phyloP scores from a whole-genome alignment of 352 stramenopile genomes.

The Globisporangium okanoganense region DNA sequence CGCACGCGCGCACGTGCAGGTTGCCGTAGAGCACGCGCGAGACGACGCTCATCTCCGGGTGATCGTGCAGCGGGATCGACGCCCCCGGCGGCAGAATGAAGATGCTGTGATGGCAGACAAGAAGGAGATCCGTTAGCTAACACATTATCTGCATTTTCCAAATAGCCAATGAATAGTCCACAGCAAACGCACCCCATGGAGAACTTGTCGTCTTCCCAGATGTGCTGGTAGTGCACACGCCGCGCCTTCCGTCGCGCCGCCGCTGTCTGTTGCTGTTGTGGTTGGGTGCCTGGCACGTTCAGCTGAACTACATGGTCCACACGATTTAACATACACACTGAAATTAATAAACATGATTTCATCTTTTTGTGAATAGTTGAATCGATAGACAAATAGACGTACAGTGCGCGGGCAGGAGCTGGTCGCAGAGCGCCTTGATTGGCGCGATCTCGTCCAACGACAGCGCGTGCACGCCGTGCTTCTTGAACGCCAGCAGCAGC shows the following conservation, averaged over 20 bases:
- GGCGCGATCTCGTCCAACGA: conserved; percentile 49
- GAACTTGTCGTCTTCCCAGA: conserved; percentile 77
- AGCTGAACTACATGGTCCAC: conserved; percentile 39
- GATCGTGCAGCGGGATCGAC: conserved; percentile 76
- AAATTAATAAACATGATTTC: background rate
- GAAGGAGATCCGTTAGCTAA: background rate
- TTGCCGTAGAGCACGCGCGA: conserved; percentile 77
- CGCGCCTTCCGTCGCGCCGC: conserved; percentile 5
- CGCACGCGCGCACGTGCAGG: conserved; percentile 60
- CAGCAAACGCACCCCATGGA: conserved; percentile 57
- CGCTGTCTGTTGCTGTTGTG: conserved; percentile 1
- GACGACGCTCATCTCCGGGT: conserved; percentile 83
- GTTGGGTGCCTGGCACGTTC: conserved; percentile 28
- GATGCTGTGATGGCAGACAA: conserved; percentile 40
- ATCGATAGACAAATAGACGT: conserved; percentile 9
- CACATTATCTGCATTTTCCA: background rate
- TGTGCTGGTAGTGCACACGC: conserved; percentile 67
- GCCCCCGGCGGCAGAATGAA: conserved; percentile 76
- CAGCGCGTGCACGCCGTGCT: conserved; percentile 37
- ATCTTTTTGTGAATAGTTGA: background rate
- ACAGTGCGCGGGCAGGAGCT: conserved; percentile 69
- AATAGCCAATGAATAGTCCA: background rate
- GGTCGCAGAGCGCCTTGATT: conserved; percentile 65
- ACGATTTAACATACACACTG: conserved; percentile 2
- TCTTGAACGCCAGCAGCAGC: conserved; percentile 36